phyloP scores from a whole-genome alignment of 352 stramenopile species.

The Phytophthora sp. region DNA sequence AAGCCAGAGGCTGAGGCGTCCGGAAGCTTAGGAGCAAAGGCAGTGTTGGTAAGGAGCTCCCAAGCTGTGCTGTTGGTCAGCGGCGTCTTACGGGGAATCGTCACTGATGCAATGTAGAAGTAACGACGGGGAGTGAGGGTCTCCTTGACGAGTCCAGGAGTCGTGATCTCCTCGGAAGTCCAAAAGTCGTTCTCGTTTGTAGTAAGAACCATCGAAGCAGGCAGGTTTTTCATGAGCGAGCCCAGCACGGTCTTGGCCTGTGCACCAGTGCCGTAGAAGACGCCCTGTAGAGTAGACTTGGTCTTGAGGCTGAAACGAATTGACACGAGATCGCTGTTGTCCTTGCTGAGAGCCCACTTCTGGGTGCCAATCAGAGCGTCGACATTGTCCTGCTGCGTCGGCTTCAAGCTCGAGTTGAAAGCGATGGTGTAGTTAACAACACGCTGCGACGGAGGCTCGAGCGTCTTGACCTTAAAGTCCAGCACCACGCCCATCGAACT shows the following conservation, averaged over 20 bases:
- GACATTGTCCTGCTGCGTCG: constrained; percentile 35
- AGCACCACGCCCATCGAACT: constrained; percentile 32
- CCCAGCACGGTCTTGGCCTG: constrained; percentile 13
- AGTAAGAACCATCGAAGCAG: constrained; percentile 23
- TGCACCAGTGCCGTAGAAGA: constrained; percentile 21
- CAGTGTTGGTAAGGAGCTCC: constrained; percentile 23
- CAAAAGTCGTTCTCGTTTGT: constrained; percentile 29
- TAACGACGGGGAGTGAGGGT: constrained; percentile 29
- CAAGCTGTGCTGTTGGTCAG: constrained; percentile 28
- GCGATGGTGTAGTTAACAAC: constrained; percentile 29
- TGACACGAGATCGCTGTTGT: constrained; percentile 35
- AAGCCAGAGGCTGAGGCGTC: constrained; percentile 28
- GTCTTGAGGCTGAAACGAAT: constrained; percentile 32
- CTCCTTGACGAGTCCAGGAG: constrained; percentile 22
- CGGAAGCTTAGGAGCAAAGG: constrained; percentile 22
- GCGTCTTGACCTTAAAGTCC: constrained; percentile 34
- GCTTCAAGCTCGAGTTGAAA: constrained; percentile 20
- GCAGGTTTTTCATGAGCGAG: constrained; percentile 29
- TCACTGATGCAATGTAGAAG: constrained; percentile 41
- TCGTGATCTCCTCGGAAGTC: constrained; percentile 23
- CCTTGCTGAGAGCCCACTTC: constrained; percentile 26
- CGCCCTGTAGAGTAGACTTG: constrained; percentile 21
- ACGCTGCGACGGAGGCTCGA: constrained; percentile 12
- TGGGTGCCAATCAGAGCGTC: constrained; percentile 31
- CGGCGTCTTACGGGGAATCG: constrained; percentile 21